A percentile compares a stretch with the other conserved stretches of the same genome.
These are phyloP conservation scores for Bidens hawaiensis DNA, from an alignment of 140 eudicot species.

Conservation along the genomic window DNA sequence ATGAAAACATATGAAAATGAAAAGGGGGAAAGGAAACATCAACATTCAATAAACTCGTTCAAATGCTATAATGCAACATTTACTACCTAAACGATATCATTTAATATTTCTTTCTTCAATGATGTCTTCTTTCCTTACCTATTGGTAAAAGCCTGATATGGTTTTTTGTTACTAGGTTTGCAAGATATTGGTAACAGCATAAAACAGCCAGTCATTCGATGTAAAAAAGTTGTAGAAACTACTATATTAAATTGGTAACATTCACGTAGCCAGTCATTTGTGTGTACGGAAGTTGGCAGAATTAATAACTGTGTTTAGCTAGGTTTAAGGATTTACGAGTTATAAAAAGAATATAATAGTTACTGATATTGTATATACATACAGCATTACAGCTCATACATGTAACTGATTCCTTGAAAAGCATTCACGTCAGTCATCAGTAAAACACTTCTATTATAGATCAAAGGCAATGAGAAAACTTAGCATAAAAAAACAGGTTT, in stretches of 20 bases:
- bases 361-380: constrained; percentile 1
- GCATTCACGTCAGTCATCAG: neutral
- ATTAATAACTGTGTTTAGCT: neutral
- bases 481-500: neutral
- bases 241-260: neutral
- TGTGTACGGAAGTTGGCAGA: neutral
- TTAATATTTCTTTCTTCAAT: neutral
- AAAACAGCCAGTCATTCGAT: neutral
- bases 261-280: neutral
- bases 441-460: neutral
- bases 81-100: constrained; percentile 9
- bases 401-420: neutral
- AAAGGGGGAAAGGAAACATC: constrained; percentile 1
- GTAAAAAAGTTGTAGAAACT: constrained; percentile 8
- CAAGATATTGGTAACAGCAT: constrained; percentile 2
- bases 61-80: constrained; percentile 4
- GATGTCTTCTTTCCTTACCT: no score
- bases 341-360: neutral
- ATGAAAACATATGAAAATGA: neutral
- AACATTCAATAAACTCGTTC: constrained; percentile 2
- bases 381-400: neutral
- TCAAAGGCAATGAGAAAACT: neutral
- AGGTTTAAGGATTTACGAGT: neutral
- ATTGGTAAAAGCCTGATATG: neutral
- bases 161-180: neutral